A percentile compares a stretch with the other conserved stretches of the same genome.
phyloP scores from a whole-genome alignment of 2,329 filamentous ascomycete species.

The Cordyceps cicadae region DNA sequence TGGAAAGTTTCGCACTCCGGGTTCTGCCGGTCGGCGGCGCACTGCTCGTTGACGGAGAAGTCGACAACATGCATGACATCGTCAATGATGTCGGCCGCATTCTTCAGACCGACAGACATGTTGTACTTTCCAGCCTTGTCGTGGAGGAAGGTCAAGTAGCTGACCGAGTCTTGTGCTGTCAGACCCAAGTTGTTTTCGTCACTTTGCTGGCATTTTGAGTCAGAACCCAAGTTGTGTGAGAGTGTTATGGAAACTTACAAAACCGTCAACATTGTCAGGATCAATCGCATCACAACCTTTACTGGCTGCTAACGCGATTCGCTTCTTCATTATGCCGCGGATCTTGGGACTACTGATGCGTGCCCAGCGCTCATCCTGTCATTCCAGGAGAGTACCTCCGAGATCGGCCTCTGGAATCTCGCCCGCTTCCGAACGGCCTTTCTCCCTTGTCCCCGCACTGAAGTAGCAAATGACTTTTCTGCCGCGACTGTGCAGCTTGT shows the following conservation, averaged over 20 bases:
- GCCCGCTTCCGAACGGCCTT: constrained; percentile 49
- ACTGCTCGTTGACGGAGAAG: constrained; percentile 65
- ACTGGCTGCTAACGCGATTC: constrained; percentile 48
- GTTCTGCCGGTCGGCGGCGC: constrained; percentile 50
- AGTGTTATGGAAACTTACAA: constrained; percentile 30
- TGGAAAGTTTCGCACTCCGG: constrained; percentile 50
- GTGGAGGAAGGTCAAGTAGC: constrained; percentile 54
- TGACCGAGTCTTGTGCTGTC: constrained; percentile 46
- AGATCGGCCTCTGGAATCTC: constrained; percentile 48
- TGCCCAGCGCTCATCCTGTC: constrained; percentile 61
- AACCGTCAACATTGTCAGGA: constrained; percentile 63
- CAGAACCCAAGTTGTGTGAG: background rate
- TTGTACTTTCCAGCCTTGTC: constrained; percentile 42
- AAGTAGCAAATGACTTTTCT: constrained; percentile 69
- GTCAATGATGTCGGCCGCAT: constrained; percentile 52
- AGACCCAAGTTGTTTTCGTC: constrained; percentile 56
- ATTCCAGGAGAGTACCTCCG: constrained; percentile 52
- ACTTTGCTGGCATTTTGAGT: constrained; percentile 24
- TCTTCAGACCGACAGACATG: constrained; percentile 61
- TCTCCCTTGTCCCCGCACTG: constrained; percentile 61
- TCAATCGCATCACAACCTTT: constrained; percentile 64
- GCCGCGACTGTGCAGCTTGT: constrained; percentile 47
- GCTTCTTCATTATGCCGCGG: constrained; percentile 53
- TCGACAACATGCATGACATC: constrained; percentile 42
- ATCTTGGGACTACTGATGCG: constrained; percentile 49